Conservation (phyloP, 2,329 filamentous ascomycete genomes). For the Aspergillus pseudoterreus region DNA sequence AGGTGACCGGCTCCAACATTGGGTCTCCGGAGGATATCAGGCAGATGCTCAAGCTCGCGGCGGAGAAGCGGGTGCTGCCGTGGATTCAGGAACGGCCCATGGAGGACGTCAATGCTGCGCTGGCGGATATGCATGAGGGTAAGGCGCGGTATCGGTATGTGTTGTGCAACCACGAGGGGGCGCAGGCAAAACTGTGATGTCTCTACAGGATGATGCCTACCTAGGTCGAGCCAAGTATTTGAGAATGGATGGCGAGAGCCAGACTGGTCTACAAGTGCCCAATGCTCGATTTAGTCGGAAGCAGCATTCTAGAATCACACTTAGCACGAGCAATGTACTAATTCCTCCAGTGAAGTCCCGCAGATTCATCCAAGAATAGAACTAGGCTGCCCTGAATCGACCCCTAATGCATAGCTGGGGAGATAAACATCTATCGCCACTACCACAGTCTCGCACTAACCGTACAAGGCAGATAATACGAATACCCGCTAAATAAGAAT, state of each 20-base stretch:
- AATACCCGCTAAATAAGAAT: neutral
- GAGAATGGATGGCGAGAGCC: no score
- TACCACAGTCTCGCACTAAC: neutral
- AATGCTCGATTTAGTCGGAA: no score
- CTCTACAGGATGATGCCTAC: no score
- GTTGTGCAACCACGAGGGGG: slow-evolving; percentile 35
- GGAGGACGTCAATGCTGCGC: slow-evolving; percentile 41
- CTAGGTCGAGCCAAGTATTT: no score
- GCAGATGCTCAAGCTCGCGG: slow-evolving; percentile 42
- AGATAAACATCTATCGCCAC: no score
- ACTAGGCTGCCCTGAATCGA: no score
- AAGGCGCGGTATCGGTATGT: slow-evolving; percentile 48
- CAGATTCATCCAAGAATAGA: no score
- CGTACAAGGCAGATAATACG: neutral
- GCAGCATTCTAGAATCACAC: no score
- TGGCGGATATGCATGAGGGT: slow-evolving; percentile 44
- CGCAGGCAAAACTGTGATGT: slow-evolving; percentile 27
- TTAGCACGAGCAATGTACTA: no score
- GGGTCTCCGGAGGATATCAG: slow-evolving; percentile 42
- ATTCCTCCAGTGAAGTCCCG: no score
- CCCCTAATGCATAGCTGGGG: no score
- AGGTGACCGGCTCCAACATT: slow-evolving; percentile 49
- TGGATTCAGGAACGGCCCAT: slow-evolving; percentile 43
- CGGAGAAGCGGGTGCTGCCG: slow-evolving; percentile 38
- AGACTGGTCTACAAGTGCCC: no score